phyloP scores from a whole-genome alignment of 768 basidiomycete species.

The Rhodotorula graminis region DNA sequence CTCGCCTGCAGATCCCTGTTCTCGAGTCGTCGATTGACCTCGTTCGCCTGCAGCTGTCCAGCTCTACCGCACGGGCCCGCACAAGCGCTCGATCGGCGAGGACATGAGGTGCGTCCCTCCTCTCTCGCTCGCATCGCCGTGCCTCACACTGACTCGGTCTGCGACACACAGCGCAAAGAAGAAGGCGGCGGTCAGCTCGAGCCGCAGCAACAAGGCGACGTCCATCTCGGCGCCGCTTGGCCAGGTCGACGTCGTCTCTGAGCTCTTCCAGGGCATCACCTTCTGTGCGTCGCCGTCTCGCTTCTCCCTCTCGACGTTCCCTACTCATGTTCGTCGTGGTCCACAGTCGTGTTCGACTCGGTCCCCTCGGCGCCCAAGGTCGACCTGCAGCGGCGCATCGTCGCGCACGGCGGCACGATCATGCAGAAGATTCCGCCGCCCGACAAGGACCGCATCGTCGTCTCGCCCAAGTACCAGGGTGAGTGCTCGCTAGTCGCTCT shows the following conservation, averaged over 20 bases:
- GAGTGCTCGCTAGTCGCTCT: too few relatives aligned
- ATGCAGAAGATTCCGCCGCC: slow-evolving; percentile 2
- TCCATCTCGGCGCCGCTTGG: slow-evolving; percentile 60
- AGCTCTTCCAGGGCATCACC: slow-evolving; percentile 67
- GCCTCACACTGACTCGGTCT: neutral
- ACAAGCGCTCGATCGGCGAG: slow-evolving; percentile 45
- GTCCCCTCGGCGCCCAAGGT: slow-evolving; percentile 58
- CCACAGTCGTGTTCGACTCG: slow-evolving; percentile 6
- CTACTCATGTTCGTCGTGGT: neutral
- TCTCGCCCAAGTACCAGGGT: slow-evolving; percentile 8
- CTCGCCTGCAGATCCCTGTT: neutral
- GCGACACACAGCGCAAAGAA: slow-evolving; percentile 22
- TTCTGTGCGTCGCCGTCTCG: slow-evolving; percentile 60
- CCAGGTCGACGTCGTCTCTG: slow-evolving; percentile 58
- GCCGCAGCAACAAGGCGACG: slow-evolving; percentile 54
- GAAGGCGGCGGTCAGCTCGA: slow-evolving; percentile 14
- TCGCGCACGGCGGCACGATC: slow-evolving; percentile 47
- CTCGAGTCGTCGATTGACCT: neutral
- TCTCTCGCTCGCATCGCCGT: neutral
- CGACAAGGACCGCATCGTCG: neutral
- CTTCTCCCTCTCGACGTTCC: neutral
- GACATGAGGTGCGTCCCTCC: slow-evolving; percentile 1
- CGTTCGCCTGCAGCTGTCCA: neutral
- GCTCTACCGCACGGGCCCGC: slow-evolving; percentile 45
- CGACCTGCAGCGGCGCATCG: slow-evolving; percentile 58